A percentile compares a stretch with the other conserved stretches of the same genome.
phyloP scores from a whole-genome alignment of 148 eudicot species.

The Dysphania ambrosioides region DNA sequence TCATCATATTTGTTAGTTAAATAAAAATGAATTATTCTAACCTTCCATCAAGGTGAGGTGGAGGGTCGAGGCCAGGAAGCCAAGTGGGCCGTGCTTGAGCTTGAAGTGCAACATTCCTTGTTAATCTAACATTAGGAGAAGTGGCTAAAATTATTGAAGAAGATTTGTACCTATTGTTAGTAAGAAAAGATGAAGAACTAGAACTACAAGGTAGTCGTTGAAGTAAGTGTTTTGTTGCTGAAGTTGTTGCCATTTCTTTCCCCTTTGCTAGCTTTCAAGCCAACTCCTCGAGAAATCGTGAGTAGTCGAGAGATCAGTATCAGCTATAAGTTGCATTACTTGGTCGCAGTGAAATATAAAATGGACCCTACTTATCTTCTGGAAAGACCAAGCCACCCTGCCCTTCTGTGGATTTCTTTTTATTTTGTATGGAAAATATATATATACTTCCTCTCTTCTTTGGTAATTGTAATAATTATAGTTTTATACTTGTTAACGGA shows the following conservation, averaged over 20 bases:
- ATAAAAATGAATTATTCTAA: slow-evolving; percentile 22
- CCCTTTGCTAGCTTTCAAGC: not conserved
- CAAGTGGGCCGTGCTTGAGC: slow-evolving; percentile 63
- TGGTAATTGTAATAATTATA: too few relatives aligned
- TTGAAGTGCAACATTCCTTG: slow-evolving; percentile 30
- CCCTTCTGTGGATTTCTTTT: not conserved
- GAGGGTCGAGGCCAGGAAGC: slow-evolving; percentile 97
- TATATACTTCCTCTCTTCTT: too few relatives aligned
- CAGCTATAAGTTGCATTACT: not conserved
- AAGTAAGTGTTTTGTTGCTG: slow-evolving; percentile 36
- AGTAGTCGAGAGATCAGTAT: too few relatives aligned
- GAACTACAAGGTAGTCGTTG: slow-evolving; percentile 38
- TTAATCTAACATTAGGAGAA: slow-evolving; percentile 21
- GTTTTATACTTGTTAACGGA: too few relatives aligned
- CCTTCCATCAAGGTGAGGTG: slow-evolving; percentile 91
- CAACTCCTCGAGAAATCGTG: not conserved
- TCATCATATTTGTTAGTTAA: too few relatives aligned
- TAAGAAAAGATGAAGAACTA: slow-evolving; percentile 38
- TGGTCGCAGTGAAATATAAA: slow-evolving; percentile 8
- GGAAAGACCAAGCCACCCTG: not conserved
- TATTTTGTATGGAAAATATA: too few relatives aligned
- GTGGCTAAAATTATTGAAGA: slow-evolving; percentile 18
- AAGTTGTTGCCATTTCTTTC: slow-evolving; percentile 38
- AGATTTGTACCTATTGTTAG: slow-evolving; percentile 31
- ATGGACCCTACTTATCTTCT: slow-evolving; percentile 33